Conservation (phyloP, 345 rosid genomes). For the Rhizophora mangle region DNA sequence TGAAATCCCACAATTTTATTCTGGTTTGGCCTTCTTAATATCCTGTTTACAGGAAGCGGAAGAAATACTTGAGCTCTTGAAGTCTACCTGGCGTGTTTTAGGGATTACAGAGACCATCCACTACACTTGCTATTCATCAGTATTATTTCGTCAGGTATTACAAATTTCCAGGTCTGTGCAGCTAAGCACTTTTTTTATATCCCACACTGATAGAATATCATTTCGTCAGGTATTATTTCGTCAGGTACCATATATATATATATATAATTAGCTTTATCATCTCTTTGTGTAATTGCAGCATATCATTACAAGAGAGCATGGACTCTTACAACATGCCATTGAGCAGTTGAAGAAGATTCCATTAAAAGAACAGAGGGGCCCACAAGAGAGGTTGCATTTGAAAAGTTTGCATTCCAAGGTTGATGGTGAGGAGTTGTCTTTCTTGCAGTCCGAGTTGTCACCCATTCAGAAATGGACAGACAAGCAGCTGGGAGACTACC, state of each 20-base stretch:
- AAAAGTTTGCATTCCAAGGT: slow-evolving; percentile 64
- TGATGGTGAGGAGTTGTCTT: slow-evolving; percentile 62
- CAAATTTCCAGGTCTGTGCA: slow-evolving; percentile 5
- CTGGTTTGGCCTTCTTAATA: not conserved
- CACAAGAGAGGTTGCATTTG: slow-evolving; percentile 93
- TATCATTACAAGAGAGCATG: slow-evolving; percentile 74
- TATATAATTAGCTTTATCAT: not conserved
- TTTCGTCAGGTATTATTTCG: too few species aligned
- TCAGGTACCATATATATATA: not conserved
- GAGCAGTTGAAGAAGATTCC: slow-evolving; percentile 87
- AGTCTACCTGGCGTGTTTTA: slow-evolving; percentile 93
- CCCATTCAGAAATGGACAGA: slow-evolving; percentile 92
- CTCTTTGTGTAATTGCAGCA: slow-evolving; percentile 53
- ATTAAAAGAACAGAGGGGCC: slow-evolving; percentile 86
- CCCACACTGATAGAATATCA: too few species aligned
- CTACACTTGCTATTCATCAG: slow-evolving; percentile 86
- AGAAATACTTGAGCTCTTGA: slow-evolving; percentile 94
- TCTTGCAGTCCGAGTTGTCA: slow-evolving; percentile 77
- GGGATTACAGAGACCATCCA: slow-evolving; percentile 96
- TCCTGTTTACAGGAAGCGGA: slow-evolving; percentile 72
- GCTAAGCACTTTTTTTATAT: slow-evolving; percentile 9
- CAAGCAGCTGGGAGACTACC: slow-evolving; percentile 84
- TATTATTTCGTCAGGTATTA: slow-evolving; percentile 89
- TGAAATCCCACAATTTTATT: not conserved
- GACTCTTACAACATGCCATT: slow-evolving; percentile 77